Percentiles rank a stretch among this genome's conserved stretches.
phyloP scores from a whole-genome alignment of 768 basidiomycete genomes.

The Boletus sp. region DNA sequence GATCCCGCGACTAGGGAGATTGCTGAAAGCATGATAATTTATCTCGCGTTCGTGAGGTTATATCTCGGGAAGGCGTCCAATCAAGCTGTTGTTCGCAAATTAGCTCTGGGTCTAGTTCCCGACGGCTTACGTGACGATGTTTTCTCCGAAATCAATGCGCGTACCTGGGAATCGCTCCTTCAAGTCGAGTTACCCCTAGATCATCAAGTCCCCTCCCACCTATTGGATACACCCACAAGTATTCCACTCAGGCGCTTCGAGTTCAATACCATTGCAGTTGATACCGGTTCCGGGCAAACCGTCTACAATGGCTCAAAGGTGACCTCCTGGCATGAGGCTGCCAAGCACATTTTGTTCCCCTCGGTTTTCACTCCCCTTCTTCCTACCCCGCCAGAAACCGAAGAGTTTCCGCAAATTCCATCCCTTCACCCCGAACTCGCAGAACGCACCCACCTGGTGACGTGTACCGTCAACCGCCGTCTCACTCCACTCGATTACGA shows the following conservation, averaged over 20 bases:
- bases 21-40: constrained; percentile 56
- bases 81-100: constrained; percentile 48
- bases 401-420: constrained; percentile 56
- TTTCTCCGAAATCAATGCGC: constrained; percentile 51
- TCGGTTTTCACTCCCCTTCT: constrained; percentile 63
- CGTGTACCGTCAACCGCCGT: constrained; percentile 89
- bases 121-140: constrained; percentile 39
- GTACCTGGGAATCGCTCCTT: constrained; percentile 64
- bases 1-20: constrained; percentile 37
- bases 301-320: constrained; percentile 59
- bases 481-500: constrained; percentile 95
- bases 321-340: constrained; percentile 79
- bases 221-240: constrained; percentile 16
- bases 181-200: constrained; percentile 46
- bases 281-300: constrained; percentile 54
- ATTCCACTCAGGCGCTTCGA: constrained; percentile 53
- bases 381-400: constrained; percentile 29
- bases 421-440: constrained; percentile 80
- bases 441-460: constrained; percentile 91
- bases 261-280: constrained; percentile 72
- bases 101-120: constrained; percentile 47
- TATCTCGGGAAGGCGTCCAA: constrained; percentile 68
- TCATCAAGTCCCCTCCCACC: constrained; percentile 16
- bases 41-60: constrained; percentile 80
- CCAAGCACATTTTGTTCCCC: constrained; percentile 87